Evolutionary conservation across 179 eudicot species (phyloP).

Genomic region (Spinacia oleracea): DNA sequence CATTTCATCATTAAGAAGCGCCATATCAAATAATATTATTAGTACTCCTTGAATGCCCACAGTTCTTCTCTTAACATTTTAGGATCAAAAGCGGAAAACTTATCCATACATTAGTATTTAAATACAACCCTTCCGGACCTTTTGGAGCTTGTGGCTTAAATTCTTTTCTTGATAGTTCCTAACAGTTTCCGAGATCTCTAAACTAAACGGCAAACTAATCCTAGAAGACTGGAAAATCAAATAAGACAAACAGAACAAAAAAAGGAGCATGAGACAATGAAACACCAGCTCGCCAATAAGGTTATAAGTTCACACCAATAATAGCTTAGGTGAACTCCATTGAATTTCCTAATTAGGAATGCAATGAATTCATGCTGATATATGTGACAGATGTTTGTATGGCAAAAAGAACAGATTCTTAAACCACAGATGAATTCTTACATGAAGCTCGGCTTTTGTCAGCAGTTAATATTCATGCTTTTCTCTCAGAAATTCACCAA

Average conservation of each 20-base stretch:
- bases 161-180: not conserved
- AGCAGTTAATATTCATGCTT: not conserved
- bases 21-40: not conserved
- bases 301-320: not conserved
- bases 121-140: not conserved
- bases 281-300: not conserved
- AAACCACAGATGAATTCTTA: not conserved
- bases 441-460: not conserved
- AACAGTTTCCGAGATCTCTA: not conserved
- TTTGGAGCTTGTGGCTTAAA: conserved; percentile 4
- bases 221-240: not conserved
- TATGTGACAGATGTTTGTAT: not conserved
- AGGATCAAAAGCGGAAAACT: not conserved
- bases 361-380: not conserved
- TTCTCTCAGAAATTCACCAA: not conserved
- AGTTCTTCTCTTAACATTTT: not conserved
- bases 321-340: not conserved
- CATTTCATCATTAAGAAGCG: not conserved
- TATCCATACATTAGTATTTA: not conserved
- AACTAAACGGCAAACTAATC: not conserved
- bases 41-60: not conserved
- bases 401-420: not conserved
- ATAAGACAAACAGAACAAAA: not conserved
- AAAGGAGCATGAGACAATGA: not conserved
- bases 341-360: no score